Evolutionary conservation across 2,329 filamentous ascomycete species (phyloP), one percentile per base, ranked within the genome.

Genomic region (Hypoxylon sp.): DNA sequence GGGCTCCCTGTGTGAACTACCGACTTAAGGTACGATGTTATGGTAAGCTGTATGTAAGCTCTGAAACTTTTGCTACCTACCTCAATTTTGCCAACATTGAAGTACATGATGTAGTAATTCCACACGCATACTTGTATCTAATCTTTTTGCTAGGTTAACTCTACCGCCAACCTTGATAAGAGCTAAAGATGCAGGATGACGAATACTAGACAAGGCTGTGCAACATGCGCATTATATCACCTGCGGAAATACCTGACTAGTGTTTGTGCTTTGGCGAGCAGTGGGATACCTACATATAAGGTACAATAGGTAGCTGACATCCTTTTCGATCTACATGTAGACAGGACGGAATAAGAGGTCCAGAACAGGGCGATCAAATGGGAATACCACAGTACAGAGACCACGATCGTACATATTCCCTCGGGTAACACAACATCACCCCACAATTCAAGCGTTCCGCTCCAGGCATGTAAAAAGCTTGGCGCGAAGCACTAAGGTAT

Each of bases 361-460:
- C 29, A 60, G 54, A 65, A 57, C 24, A 27, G 21, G 48, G 17
- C 6, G 64, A 61, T 63, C 42, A 61, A 15, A 42, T 52, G 46
- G 59, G 50, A 52, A 59, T 59, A 47, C 19, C 46, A 44, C 27
- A 42, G 62, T 62, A 65, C 39, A 44, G 17, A 44, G 39, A 21
- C 39, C 17, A 44, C 17, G 17, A 44, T 44, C 39, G 37, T 58
- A 59, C 32, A 51, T 11, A 11, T 47, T 44, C 50, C 35, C 46
- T 44, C 39, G n/a, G n/a, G 58, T 68, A 60, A 54, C 65, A 68
- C 65, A 61, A 55, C 69, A 27, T 69, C 37, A 62, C 66, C 51
- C 69, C 69, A 71, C 60, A 69, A 55, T 56, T 62, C 65, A 67
- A 64, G 66, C 48, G 52, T 69, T 53, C 39, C 29, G 13, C 58